Evolutionary conservation across 192 early-diverging fungal species (phyloP).

Genomic region (Coemansia brasiliensis): DNA sequence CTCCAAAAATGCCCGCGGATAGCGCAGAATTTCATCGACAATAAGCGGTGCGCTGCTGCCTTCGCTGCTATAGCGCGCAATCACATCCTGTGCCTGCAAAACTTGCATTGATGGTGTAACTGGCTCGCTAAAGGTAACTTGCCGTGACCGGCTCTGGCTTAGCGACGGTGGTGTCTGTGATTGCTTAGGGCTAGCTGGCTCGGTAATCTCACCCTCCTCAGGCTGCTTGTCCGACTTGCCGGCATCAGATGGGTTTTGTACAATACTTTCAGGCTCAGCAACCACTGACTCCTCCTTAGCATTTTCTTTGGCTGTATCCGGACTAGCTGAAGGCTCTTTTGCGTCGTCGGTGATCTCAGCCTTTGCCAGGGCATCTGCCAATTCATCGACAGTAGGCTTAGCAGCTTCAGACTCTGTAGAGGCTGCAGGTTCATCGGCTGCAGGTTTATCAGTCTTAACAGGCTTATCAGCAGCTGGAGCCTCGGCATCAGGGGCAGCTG

Average conservation of each 20-base stretch:
- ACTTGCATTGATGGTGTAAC: slow-evolving; percentile 42
- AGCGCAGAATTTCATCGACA: slow-evolving; percentile 66
- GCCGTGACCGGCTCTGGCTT: slow-evolving; percentile 41
- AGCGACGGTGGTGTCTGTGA: slow-evolving; percentile 17
- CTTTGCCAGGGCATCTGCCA: slow-evolving; percentile 29
- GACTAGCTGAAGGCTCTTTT: background rate
- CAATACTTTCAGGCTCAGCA: slow-evolving; percentile 3
- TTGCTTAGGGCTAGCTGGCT: slow-evolving; percentile 16
- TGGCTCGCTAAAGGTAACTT: slow-evolving; percentile 52
- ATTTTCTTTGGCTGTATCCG: slow-evolving; percentile 15
- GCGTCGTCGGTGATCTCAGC: slow-evolving; percentile 10
- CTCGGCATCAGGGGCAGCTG: slow-evolving; percentile 17
- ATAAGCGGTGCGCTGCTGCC: slow-evolving; percentile 35
- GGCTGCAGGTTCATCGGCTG: slow-evolving; percentile 13
- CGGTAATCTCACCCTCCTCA: slow-evolving; percentile 35
- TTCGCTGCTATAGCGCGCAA: slow-evolving; percentile 57
- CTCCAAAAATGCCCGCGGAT: slow-evolving; percentile 76
- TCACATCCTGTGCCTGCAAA: slow-evolving; percentile 41
- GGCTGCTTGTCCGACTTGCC: slow-evolving; percentile 14
- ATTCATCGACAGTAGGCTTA: slow-evolving; percentile 17
- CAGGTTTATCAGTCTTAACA: background rate
- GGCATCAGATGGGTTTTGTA: slow-evolving; percentile 24
- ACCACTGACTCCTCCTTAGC: slow-evolving; percentile 13
- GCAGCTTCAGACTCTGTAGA: background rate
- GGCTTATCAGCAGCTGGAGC: slow-evolving; percentile 11